These are phyloP conservation scores for Tylopilus vinaceipallidus DNA, from an alignment of 768 basidiomycete genomes.

Conservation along the genomic window DNA sequence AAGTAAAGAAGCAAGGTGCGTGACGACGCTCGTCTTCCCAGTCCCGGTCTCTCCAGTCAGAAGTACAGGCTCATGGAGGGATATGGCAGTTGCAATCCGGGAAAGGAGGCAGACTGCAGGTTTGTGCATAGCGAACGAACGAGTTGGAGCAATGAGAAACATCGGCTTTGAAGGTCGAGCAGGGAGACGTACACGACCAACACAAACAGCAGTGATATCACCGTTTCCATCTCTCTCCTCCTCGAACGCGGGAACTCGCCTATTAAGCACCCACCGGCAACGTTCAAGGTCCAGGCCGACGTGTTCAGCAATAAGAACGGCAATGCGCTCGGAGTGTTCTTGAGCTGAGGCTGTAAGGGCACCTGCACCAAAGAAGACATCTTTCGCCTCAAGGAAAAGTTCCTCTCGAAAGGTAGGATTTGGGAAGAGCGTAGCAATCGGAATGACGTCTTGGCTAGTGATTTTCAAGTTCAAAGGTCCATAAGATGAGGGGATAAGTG, in stretches of 20 bases:
- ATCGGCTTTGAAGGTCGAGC: conserved; percentile 40
- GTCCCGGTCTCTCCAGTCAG: conserved; percentile 99
- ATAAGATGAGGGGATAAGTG: conserved; percentile 51
- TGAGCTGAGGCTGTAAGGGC: conserved; percentile 50
- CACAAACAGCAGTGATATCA: conserved; percentile 49
- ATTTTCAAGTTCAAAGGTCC: conserved; percentile 41
- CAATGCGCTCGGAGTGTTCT: conserved; percentile 48
- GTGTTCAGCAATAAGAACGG: conserved; percentile 53
- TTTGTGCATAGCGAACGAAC: conserved; percentile 87
- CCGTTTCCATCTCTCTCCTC: conserved; percentile 69
- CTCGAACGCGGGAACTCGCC: conserved; percentile 64
- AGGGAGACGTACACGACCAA: conserved; percentile 61
- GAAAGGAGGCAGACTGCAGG: conserved; percentile 80
- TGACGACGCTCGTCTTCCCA: conserved; percentile 92
- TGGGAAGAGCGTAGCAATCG: conserved; percentile 51
- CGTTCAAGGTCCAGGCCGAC: conserved; percentile 71
- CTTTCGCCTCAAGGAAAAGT: conserved; percentile 82
- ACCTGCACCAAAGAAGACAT: conserved; percentile 86
- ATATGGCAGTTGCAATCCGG: conserved; percentile 71
- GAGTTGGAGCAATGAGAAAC: conserved; percentile 32
- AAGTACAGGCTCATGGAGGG: conserved; percentile 78
- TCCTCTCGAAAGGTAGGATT: conserved; percentile 83
- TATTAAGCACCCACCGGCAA: conserved; percentile 64
- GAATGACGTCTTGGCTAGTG: conserved; percentile 21
- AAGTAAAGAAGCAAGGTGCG: conserved; percentile 80